A percentile compares a stretch with the other conserved stretches of the same genome.
phyloP scores from a whole-genome alignment of 2,329 filamentous ascomycete genomes.

The Monilinia polystroma region DNA sequence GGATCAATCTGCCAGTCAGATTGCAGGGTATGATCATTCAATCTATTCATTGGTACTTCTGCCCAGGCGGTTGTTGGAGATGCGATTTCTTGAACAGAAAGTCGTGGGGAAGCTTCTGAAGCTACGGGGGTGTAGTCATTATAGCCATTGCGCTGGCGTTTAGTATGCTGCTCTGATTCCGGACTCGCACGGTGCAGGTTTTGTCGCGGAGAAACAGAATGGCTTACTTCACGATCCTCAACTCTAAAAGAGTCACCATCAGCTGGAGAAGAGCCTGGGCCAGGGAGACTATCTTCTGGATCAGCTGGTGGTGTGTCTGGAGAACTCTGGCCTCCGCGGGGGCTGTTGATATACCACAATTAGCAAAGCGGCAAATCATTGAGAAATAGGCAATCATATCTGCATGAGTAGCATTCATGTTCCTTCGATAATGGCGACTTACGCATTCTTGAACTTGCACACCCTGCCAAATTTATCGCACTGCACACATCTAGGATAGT shows the following conservation, averaged over 20 bases:
- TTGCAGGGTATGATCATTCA: slow-evolving; percentile 28
- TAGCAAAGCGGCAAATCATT: slow-evolving; percentile 38
- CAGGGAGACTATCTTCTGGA: slow-evolving; percentile 34
- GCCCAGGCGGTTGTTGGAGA: slow-evolving; percentile 32
- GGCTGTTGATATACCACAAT: slow-evolving; percentile 39
- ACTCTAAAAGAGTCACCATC: slow-evolving; percentile 36
- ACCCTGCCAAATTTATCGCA: slow-evolving; percentile 87
- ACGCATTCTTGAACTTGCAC: slow-evolving; percentile 86
- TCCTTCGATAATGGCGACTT: slow-evolving; percentile 45
- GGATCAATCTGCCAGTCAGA: slow-evolving; percentile 48
- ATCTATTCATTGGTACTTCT: slow-evolving; percentile 26
- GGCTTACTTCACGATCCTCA: slow-evolving; percentile 35
- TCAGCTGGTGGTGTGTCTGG: slow-evolving; percentile 41
- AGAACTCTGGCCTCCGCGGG: slow-evolving; percentile 40
- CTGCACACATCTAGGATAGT: slow-evolving; percentile 82
- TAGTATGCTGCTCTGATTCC: slow-evolving; percentile 36
- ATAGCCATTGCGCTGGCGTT: slow-evolving; percentile 38
- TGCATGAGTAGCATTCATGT: background rate
- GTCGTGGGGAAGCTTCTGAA: slow-evolving; percentile 37
- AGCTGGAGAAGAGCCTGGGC: slow-evolving; percentile 36
- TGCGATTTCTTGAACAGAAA: slow-evolving; percentile 29
- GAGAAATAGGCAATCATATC: background rate
- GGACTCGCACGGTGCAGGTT: slow-evolving; percentile 34
- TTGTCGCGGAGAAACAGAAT: slow-evolving; percentile 36
- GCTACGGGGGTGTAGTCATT: slow-evolving; percentile 38